These are phyloP conservation scores for Fusarium stilboides DNA, from an alignment of 2,329 filamentous ascomycete species.

Conservation along the genomic window DNA sequence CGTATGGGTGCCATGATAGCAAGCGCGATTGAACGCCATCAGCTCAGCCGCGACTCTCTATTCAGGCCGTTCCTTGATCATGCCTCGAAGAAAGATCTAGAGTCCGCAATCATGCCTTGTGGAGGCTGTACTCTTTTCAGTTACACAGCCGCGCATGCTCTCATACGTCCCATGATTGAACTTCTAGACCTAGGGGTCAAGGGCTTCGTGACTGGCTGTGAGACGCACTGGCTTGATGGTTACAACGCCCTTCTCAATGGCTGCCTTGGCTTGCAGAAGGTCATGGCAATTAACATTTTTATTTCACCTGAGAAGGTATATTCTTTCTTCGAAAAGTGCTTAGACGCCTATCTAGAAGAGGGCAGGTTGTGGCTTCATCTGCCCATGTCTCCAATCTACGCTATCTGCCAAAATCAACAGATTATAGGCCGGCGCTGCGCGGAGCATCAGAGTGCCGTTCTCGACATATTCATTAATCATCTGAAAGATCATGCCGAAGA, in stretches of 20 bases:
- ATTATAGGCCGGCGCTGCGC: not conserved
- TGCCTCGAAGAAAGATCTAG: conserved; percentile 33
- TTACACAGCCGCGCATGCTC: conserved; percentile 22
- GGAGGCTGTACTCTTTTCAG: conserved; percentile 46
- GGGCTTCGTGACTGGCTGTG: conserved; percentile 41
- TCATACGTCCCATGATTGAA: conserved; percentile 34
- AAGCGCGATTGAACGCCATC: conserved; percentile 29
- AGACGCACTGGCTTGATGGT: conserved; percentile 41
- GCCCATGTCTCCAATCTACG: conserved; percentile 33
- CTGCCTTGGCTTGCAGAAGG: conserved; percentile 27
- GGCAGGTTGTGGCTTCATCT: conserved; percentile 43
- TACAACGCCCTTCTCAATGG: conserved; percentile 44
- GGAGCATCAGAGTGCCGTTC: conserved; percentile 18
- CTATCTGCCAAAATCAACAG: conserved; percentile 30
- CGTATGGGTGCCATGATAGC: conserved; percentile 37
- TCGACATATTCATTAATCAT: conserved; percentile 38
- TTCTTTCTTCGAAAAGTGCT: conserved; percentile 33
- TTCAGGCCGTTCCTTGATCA: conserved; percentile 35
- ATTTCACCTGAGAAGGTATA: conserved; percentile 17
- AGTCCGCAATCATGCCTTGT: conserved; percentile 43
- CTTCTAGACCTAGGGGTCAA: conserved; percentile 39
- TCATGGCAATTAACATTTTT: conserved; percentile 33
- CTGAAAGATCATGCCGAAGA: conserved; percentile 25
- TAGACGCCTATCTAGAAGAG: conserved; percentile 41
- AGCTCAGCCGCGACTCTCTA: conserved; percentile 2